phyloP scores from a whole-genome alignment of 495 filamentous ascomycete species.

The Lepidopterella palustris region DNA sequence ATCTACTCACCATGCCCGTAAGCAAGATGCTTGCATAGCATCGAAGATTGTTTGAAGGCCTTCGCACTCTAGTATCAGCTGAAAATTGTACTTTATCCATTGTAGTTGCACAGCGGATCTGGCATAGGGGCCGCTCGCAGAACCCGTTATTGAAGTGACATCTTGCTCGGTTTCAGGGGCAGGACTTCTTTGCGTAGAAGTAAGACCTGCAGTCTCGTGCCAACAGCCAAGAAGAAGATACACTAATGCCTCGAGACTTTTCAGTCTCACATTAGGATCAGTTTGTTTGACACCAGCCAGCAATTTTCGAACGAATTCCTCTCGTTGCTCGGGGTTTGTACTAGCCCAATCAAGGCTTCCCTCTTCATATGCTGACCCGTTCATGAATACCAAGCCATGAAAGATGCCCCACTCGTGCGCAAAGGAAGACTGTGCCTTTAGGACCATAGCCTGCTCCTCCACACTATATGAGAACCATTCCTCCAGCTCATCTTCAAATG shows the following conservation, averaged over 20 bases:
- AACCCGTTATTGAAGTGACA: neutral
- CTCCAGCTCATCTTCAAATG: slow-evolving; percentile 80
- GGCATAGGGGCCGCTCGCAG: slow-evolving; percentile 3
- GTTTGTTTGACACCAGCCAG: slow-evolving; percentile 11
- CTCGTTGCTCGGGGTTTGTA: slow-evolving; percentile 34
- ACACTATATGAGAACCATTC: slow-evolving; percentile 93
- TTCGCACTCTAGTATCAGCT: slow-evolving; percentile 25
- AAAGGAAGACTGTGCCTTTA: slow-evolving; percentile 65
- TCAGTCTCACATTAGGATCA: slow-evolving; percentile 27
- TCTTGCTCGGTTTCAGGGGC: neutral
- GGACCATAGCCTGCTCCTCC: slow-evolving; percentile 62
- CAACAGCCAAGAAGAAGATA: slow-evolving; percentile 75
- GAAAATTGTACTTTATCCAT: slow-evolving; percentile 33
- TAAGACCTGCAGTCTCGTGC: slow-evolving; percentile 59
- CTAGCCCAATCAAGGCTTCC: slow-evolving; percentile 46
- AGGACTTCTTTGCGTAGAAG: neutral
- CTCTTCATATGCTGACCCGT: slow-evolving; percentile 31
- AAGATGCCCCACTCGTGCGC: slow-evolving; percentile 55
- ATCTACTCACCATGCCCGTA: slow-evolving; percentile 22
- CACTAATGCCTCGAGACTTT: slow-evolving; percentile 63
- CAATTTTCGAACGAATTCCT: slow-evolving; percentile 30
- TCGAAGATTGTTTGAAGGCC: slow-evolving; percentile 29
- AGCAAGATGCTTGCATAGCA: slow-evolving; percentile 13
- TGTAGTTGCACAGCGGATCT: slow-evolving; percentile 32
- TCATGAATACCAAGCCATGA: slow-evolving; percentile 30